Percentiles rank a stretch among this genome's conserved stretches.
phyloP scores from a whole-genome alignment of 2,329 filamentous ascomycete genomes.

The Gliomastix tumulicola region DNA sequence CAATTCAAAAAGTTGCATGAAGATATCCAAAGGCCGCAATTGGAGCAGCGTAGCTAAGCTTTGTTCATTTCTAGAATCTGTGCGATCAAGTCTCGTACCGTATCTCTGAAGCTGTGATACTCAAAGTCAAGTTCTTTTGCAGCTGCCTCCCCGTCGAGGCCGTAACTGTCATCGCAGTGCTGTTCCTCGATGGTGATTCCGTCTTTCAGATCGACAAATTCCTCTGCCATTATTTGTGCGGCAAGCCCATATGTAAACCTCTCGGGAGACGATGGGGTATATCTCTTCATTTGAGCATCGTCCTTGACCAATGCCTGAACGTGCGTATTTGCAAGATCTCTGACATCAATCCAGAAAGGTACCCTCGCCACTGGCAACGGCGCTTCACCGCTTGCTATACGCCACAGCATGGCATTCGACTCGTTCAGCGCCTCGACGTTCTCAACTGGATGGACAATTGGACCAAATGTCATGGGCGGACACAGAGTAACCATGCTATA shows the following conservation, averaged over 20 bases:
- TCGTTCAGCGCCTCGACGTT: conserved; percentile 28
- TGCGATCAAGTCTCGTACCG: conserved; percentile 23
- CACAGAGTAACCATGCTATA: conserved; percentile 36
- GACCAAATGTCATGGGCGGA: conserved; percentile 38
- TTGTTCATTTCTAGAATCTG: conserved; percentile 14
- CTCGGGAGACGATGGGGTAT: conserved; percentile 29
- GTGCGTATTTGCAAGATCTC: conserved; percentile 36
- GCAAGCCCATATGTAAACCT: conserved; percentile 37
- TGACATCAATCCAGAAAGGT: conserved; percentile 37
- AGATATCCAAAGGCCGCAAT: too few species aligned
- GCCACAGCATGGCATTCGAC: conserved; percentile 32
- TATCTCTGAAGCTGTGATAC: conserved; percentile 25
- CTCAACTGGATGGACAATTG: conserved; percentile 28
- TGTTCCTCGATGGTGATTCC: conserved; percentile 23
- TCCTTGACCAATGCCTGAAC: conserved; percentile 29
- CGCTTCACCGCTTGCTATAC: conserved; percentile 23
- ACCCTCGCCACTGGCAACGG: conserved; percentile 29
- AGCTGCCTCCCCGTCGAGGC: conserved; percentile 32
- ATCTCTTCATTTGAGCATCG: conserved; percentile 29
- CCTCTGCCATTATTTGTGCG: conserved; percentile 29
- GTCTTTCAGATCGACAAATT: conserved; percentile 26
- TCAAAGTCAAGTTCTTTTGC: conserved; percentile 27
- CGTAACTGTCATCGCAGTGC: conserved; percentile 26
- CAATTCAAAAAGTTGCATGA: too few species aligned
- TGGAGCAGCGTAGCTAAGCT: too few species aligned